These are phyloP conservation scores for Capsicum baccatum DNA, from an alignment of 257 asterid genomes.

Conservation along the genomic window DNA sequence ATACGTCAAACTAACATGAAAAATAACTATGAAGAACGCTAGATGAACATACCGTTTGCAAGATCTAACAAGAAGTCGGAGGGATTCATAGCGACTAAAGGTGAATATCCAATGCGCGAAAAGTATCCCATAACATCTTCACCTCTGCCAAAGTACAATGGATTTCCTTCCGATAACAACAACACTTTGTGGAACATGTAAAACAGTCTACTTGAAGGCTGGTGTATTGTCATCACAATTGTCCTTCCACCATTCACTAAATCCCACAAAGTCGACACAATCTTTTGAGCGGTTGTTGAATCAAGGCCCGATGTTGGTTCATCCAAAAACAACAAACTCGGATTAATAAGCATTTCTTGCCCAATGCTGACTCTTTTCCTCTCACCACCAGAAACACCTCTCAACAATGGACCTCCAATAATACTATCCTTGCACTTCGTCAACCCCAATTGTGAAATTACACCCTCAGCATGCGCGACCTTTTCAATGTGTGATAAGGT, in stretches of 20 bases:
- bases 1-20: too few relatives aligned
- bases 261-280: slow-evolving; percentile 67
- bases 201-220: slow-evolving; percentile 79
- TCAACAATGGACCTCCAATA: slow-evolving; percentile 48
- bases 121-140: slow-evolving; percentile 58
- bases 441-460: slow-evolving; percentile 64
- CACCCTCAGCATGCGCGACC: slow-evolving; percentile 53
- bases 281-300: slow-evolving; percentile 78
- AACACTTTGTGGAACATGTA: slow-evolving; percentile 82
- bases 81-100: slow-evolving; percentile 75
- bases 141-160: slow-evolving; percentile 70
- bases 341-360: slow-evolving; percentile 84
- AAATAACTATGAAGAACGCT: neutral
- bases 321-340: slow-evolving; percentile 69
- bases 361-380: slow-evolving; percentile 84
- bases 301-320: slow-evolving; percentile 92
- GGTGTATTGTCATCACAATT: slow-evolving; percentile 77
- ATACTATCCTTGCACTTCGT: slow-evolving; percentile 56
- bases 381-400: slow-evolving; percentile 89
- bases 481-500: slow-evolving; percentile 47
- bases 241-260: slow-evolving; percentile 71
- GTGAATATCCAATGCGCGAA: slow-evolving; percentile 57
- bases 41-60: slow-evolving; percentile 63
- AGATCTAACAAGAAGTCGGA: slow-evolving; percentile 84
- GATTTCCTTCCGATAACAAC: slow-evolving; percentile 69